phyloP scores from a whole-genome alignment of 2,329 filamentous ascomycete species.

The Claviceps sp. region DNA sequence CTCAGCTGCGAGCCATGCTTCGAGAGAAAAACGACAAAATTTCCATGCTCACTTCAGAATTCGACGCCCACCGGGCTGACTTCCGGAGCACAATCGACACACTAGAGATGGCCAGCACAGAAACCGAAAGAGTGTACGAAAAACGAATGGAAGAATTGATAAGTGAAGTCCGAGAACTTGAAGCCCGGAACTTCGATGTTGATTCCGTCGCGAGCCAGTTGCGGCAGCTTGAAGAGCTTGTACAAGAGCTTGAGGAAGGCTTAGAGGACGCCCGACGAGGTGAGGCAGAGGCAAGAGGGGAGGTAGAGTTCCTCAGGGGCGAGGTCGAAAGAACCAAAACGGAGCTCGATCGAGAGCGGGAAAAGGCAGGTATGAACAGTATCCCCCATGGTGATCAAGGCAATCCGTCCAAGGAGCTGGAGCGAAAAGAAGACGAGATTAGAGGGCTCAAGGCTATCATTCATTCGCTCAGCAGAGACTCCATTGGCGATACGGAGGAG shows the following conservation, averaged over 20 bases:
- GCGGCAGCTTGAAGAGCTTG: conserved; percentile 89
- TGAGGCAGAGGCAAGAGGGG: conserved; percentile 87
- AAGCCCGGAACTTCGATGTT: conserved; percentile 76
- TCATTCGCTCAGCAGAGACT: conserved; percentile 77
- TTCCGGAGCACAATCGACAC: conserved; percentile 96
- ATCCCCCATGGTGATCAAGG: conserved; percentile 27
- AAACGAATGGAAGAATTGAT: conserved; percentile 78
- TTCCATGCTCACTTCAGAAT: conserved; percentile 80
- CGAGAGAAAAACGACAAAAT: conserved; percentile 97
- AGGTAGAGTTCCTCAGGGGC: conserved; percentile 88
- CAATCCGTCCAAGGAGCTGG: conserved; percentile 57
- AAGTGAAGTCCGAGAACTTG: conserved; percentile 68
- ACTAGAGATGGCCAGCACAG: conserved; percentile 84
- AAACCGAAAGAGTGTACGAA: conserved; percentile 93
- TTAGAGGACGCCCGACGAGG: conserved; percentile 87
- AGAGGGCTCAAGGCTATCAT: conserved; percentile 95
- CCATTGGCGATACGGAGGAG: conserved; percentile 32
- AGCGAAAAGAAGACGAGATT: conserved; percentile 95
- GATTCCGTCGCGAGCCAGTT: conserved; percentile 82
- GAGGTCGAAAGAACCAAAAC: conserved; percentile 86
- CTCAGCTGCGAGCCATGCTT: conserved; percentile 67
- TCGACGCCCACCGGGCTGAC: conserved; percentile 87
- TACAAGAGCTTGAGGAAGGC: conserved; percentile 92
- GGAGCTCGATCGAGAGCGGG: conserved; percentile 76
- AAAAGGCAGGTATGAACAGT: conserved; percentile 46